Evolutionary conservation across 345 rosid genomes (phyloP), one percentile per base, ranked within the genome.

Genomic region (Barbarea vulgaris): DNA sequence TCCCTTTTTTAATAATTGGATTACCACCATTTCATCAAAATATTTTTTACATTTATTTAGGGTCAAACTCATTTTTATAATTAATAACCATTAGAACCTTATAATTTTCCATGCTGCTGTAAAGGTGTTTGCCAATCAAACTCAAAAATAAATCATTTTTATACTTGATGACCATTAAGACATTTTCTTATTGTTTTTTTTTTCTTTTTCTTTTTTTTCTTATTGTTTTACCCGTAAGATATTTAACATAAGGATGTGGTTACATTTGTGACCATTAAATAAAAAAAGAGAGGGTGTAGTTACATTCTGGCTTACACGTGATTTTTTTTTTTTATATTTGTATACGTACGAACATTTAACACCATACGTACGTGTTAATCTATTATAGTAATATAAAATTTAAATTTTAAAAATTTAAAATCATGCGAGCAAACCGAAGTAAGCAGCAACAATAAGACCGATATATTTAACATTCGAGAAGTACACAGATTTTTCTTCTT

Each of bases 401-500:
- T 4, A 41, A 31, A n/a, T 6, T 54, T 22, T 17, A 30, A 14
- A 14, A 30, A 41, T 3, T 15, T 59, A 4, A 44, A 22, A 64
- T 13, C 19, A 65, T 46, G 52, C 58, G 77, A 65, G 48, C 21
- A 64, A 42, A 46, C 37, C 39, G 9, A 64, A 44, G 48, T 33
- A 64, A 64, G 39, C 57, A 55, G 78, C 78, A 74, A 66, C 51
- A 46, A 33, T 56, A 58, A 55, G 64, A 74, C 78, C 60, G n/a
- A n/a, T n/a, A n/a, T n/a, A 66, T 66, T 36, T 19, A 65, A 19
- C 74, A 69, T 56, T 41, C 28, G 58, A 67, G 28, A 66, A 59
- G 52, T 19, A 64, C 28, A 56, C 61, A 67, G 36, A 54, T n/a
- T 24, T 24, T 62, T 27, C 8, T 11, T 34, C 27, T 15, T 15